These are phyloP conservation scores for Lachnellula suecica DNA, from an alignment of 2,329 filamentous ascomycete species.

Conservation along the genomic window DNA sequence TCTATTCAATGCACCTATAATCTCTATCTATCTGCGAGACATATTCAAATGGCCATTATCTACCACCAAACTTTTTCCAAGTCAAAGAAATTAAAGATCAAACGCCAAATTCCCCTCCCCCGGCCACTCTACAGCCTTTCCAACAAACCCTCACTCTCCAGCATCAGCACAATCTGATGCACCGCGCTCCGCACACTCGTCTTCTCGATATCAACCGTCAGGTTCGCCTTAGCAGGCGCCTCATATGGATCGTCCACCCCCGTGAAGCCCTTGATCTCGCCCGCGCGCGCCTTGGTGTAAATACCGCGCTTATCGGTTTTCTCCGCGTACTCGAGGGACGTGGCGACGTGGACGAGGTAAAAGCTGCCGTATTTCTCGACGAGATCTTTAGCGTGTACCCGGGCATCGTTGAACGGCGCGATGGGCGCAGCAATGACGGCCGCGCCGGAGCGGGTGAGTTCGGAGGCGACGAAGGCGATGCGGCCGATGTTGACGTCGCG, in stretches of 20 bases:
- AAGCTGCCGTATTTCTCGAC: constrained; percentile 88
- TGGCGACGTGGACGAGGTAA: constrained; percentile 94
- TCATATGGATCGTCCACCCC: constrained; percentile 98
- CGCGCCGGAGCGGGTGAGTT: constrained; percentile 88
- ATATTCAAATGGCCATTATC: no score
- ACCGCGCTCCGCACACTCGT: constrained; percentile 89
- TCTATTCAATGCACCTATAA: no score
- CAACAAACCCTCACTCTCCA: constrained; percentile 86
- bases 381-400: constrained; percentile 76
- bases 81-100: no score
- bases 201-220: constrained; percentile 82
- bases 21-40: no score
- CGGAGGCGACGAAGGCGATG: constrained; percentile 93
- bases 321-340: constrained; percentile 88
- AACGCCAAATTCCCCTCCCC: no score
- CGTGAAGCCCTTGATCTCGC: constrained; percentile 97
- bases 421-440: constrained; percentile 97
- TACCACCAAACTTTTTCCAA: no score
- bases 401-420: constrained; percentile 81
- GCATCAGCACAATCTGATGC: constrained; percentile 90
- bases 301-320: constrained; percentile 92
- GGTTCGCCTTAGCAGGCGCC: constrained; percentile 74
- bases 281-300: constrained; percentile 78
- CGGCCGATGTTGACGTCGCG: constrained; percentile 92
- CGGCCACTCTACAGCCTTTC: constrained; percentile 62